Evolutionary conservation across 1,139 yeast species (phyloP), one percentile per base, ranked within the genome.

Genomic region (Pichia sp.): DNA sequence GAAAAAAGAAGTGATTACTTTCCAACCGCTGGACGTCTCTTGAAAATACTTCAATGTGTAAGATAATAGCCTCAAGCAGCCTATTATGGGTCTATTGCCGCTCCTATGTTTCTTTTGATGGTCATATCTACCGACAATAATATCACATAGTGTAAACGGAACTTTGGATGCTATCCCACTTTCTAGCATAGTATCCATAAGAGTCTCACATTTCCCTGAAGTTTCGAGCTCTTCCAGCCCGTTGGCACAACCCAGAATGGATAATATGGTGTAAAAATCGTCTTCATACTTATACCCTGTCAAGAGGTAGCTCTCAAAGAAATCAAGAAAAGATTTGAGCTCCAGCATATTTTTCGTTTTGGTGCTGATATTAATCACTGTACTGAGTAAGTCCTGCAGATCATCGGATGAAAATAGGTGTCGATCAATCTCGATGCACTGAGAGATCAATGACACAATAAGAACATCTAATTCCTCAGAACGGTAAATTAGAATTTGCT

Each of bases 221-320:
- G 51, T 22, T 10, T 68, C 48, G n/a, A 43, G 62, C 5, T 72
- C 69, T 30, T 74, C 73, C 25, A 74, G 57, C 10, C 70, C 66
- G 19, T 71, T 60, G 0, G 81, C 77, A 3, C 79, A 78, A 53
- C 86, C 78, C 13, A 59, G 30, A 5, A 59, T 47, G 18, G 56
- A 50, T 3, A 55, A n/a, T 2, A 58, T 41, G 4, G 48, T 43
- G 22, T 48, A 49, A 10, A 59, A 16, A 2, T 46, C 19, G n/a
- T 44, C 28, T 1, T 46, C 39, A n/a, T 51, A 55, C n/a, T 50
- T 13, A 7, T 44, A 42, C 7, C 39, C 40, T 8, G 55, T 36
- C 13, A 12, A 5, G 1, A 57, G 23, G 30, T 37, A 51, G 18
- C 41, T 44, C 8, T 49, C 26, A 9, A 56, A 49, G 28, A 58